Percentiles rank a stretch among this genome's conserved stretches.
Evolutionary conservation across 2,329 filamentous ascomycete genomes (phyloP).

Genomic region (Neocucurbitaria cava): DNA sequence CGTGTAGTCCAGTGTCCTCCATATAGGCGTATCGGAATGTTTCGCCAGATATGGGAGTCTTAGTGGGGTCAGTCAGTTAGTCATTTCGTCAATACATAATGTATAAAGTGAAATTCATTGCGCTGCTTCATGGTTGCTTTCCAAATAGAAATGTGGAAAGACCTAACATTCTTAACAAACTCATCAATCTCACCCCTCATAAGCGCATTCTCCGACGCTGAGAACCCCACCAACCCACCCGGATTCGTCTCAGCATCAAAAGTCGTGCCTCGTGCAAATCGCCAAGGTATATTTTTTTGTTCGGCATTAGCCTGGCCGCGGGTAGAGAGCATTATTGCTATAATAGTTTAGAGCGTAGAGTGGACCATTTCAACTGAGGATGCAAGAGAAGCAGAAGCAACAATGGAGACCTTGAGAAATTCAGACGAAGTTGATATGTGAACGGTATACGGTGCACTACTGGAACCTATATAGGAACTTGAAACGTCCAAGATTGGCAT

Average conservation of each 20-base stretch:
- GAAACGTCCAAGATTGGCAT: too few species aligned
- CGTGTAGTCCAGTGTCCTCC: constrained; percentile 40
- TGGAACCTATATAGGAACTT: too few species aligned
- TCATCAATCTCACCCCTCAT: constrained; percentile 56
- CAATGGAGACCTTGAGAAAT: background rate
- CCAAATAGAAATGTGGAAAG: constrained; percentile 5
- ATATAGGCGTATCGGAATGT: constrained; percentile 52
- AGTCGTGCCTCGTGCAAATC: constrained; percentile 11
- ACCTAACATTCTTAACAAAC: constrained; percentile 49
- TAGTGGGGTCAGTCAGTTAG: constrained; percentile 4
- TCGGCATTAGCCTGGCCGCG: constrained; percentile 16
- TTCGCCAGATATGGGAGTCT: constrained; percentile 43
- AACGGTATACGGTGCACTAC: background rate
- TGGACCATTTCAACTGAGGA: too few species aligned
- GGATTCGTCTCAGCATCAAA: constrained; percentile 54
- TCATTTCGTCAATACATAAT: too few species aligned
- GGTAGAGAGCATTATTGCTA: constrained; percentile 14
- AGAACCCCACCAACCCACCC: constrained; percentile 57
- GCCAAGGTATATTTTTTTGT: constrained; percentile 19
- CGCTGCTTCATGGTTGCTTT: background rate
- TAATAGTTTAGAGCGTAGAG: too few species aligned
- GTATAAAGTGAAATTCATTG: too few species aligned
- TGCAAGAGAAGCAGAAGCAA: too few species aligned
- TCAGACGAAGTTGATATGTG: background rate
- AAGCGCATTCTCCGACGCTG: constrained; percentile 61